phyloP scores from a whole-genome alignment of 1,284 basidiomycete genomes.

The Pyrrhoderma noxium region DNA sequence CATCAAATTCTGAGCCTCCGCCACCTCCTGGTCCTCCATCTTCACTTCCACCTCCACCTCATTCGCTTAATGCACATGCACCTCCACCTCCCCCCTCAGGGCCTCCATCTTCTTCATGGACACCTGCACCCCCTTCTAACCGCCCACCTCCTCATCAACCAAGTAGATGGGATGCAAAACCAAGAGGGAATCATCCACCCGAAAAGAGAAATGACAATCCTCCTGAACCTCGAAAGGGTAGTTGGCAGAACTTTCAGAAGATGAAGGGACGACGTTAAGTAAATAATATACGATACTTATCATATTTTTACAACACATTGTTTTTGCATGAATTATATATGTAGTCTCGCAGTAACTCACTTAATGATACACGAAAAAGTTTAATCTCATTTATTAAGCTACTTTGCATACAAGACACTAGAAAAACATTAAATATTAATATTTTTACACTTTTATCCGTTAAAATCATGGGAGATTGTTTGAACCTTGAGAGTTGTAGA shows the following conservation, averaged over 20 bases:
- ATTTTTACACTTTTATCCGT: no score
- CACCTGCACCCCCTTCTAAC: neutral
- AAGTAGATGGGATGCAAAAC: neutral
- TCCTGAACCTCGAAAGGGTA: constrained; percentile 10
- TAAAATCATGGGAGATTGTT: no score
- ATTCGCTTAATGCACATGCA: neutral
- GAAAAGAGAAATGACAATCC: neutral
- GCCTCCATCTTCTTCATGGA: neutral
- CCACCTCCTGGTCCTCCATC: constrained; percentile 14
- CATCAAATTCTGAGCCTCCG: constrained; percentile 16
- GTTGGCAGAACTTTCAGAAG: constrained; percentile 17
- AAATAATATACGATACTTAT: no score
- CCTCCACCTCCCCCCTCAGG: neutral
- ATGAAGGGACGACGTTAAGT: constrained; percentile 13
- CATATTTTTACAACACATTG: no score
- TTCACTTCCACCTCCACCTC: constrained; percentile 8
- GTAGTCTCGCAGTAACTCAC: no score
- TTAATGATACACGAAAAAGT: no score
- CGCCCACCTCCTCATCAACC: neutral
- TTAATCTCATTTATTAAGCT: no score
- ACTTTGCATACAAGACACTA: no score
- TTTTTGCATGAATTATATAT: no score
- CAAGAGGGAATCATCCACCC: neutral
- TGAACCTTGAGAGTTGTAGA: no score
- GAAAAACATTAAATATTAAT: no score